Evolutionary conservation across 257 asterid species (phyloP), one percentile per base, ranked within the genome.

Genomic region (Jacaranda copaia): DNA sequence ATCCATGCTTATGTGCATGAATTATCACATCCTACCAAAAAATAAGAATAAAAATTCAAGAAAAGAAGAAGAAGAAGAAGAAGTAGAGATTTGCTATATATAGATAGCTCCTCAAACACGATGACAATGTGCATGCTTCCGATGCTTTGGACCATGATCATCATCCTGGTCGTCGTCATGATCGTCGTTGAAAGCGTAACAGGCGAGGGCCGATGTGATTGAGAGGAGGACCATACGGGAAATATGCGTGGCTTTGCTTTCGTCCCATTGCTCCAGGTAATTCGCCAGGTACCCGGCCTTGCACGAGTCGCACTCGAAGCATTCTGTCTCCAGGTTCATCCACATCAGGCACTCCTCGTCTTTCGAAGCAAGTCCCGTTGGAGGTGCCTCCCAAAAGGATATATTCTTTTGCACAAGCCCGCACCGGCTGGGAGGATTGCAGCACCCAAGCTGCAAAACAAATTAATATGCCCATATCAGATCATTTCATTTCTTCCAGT

Each of bases 271-370:
- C 4, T n/a, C 39, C 74, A 49, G 61, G 48, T 5, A 69, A 32
- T 25, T 25, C 25, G 46, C 46, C 74, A 69, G 42, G 62, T 48
- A 69, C 3, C 14, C 74, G 0, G 74, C 74, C 74, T 69, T 69
- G 74, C 74, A 69, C 15, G 74, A 69, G 18, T 69, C 74, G 74
- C 74, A 69, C 13, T 69, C 74, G 62, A 12, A 49, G 61, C 74
- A 69, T 5, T 15, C 51, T 6, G 9, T 9, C 9, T 48, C 62
- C 61, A 38, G 14, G 3, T 8, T 48, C 46, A 20, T 18, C 74
- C 74, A 69, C 61, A 14, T 48, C 10, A 0, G 1, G 61, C 74
- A 69, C n/a, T 69, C 74, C 14, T 48, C 35, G 32, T 69, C 74
- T 1, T 2, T 11, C 72, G 72, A 66, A 18, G 8, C 10, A 52